phyloP scores from a whole-genome alignment of 345 rosid species.

The Brassica incana region DNA sequence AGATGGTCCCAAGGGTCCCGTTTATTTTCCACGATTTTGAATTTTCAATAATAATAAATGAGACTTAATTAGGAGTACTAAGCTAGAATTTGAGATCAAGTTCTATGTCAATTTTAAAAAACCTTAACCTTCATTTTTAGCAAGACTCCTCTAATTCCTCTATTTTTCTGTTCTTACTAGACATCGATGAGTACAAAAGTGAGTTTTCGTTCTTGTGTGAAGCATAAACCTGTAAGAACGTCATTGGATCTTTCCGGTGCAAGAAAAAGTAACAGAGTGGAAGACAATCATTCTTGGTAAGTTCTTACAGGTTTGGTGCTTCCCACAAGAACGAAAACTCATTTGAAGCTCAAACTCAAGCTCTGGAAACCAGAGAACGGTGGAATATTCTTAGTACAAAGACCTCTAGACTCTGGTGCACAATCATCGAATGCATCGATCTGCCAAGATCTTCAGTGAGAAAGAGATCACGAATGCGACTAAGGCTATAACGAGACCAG shows the following conservation, averaged over 20 bases:
- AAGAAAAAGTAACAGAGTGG: neutral
- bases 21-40: too few relatives aligned
- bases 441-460: slow-evolving; percentile 1
- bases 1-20: too few relatives aligned
- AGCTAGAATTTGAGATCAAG: too few relatives aligned
- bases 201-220: neutral
- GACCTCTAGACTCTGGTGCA: neutral
- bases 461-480: slow-evolving; percentile 44
- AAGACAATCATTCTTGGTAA: slow-evolving; percentile 1
- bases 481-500: slow-evolving; percentile 27
- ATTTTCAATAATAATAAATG: too few relatives aligned
- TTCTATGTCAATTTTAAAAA: too few relatives aligned
- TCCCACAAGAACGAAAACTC: too few relatives aligned
- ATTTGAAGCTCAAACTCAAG: neutral
- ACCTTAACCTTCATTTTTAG: too few relatives aligned
- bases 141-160: neutral
- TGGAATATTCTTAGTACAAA: neutral
- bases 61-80: too few relatives aligned
- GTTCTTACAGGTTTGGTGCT: neutral
- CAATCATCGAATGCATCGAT: neutral
- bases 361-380: slow-evolving; percentile 1
- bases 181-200: neutral
- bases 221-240: neutral
- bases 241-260: neutral
- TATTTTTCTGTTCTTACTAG: neutral